A percentile compares a stretch with the other conserved stretches of the same genome.
Conservation (phyloP, 768 basidiomycete genomes). For the Xerocomellus intermedius region DNA sequence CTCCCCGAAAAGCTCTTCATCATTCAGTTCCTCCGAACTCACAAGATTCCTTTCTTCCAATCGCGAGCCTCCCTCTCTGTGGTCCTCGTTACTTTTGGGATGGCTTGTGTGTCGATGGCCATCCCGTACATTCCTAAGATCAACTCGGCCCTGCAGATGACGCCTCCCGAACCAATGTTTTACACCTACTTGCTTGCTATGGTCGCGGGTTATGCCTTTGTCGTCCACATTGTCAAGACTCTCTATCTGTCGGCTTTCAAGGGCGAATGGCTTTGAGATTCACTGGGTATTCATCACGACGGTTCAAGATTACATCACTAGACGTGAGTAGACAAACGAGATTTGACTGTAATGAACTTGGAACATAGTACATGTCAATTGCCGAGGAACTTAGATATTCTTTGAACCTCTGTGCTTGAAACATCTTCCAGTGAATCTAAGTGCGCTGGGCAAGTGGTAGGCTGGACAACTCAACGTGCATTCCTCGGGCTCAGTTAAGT, state of each 20-base stretch:
- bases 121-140: constrained; percentile 34
- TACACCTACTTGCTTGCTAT: constrained; percentile 26
- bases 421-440: background rate
- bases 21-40: constrained; percentile 33
- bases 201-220: constrained; percentile 23
- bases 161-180: constrained; percentile 29
- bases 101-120: constrained; percentile 33
- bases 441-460: background rate
- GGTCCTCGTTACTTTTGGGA: constrained; percentile 30
- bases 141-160: constrained; percentile 28
- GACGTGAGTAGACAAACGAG: background rate
- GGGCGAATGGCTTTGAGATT: constrained; percentile 30
- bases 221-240: constrained; percentile 28
- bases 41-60: constrained; percentile 32
- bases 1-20: constrained; percentile 26
- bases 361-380: background rate
- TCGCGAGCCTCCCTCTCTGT: constrained; percentile 30
- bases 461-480: too few species aligned
- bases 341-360: background rate
- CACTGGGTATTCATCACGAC: background rate
- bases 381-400: background rate
- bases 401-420: background rate
- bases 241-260: constrained; percentile 28
- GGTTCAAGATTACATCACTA: background rate
- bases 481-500: too few species aligned